These are phyloP conservation scores for Podospora australis DNA, from an alignment of 495 filamentous ascomycete genomes.

Conservation along the genomic window DNA sequence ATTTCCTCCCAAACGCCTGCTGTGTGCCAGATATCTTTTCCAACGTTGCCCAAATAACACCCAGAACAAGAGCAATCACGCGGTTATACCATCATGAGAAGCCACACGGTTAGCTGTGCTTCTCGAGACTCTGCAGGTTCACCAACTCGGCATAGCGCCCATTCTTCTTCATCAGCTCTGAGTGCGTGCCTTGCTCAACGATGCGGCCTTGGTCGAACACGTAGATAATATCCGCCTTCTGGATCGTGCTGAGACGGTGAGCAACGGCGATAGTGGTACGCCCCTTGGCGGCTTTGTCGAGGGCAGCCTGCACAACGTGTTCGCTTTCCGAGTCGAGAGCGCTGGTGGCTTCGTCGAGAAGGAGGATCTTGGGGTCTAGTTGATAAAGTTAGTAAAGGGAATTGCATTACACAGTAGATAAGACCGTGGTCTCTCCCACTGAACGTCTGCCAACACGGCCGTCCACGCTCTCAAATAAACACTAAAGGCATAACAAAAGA, in stretches of 20 bases:
- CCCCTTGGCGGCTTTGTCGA: slow-evolving; percentile 57
- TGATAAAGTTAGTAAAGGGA: too few relatives aligned
- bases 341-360: slow-evolving; percentile 79
- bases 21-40: too few relatives aligned
- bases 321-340: slow-evolving; percentile 74
- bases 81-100: too few relatives aligned
- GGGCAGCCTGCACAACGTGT: slow-evolving; percentile 63
- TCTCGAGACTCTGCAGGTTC: slow-evolving; percentile 68
- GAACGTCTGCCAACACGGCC: too few relatives aligned
- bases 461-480: too few relatives aligned
- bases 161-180: slow-evolving; percentile 42
- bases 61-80: too few relatives aligned
- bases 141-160: slow-evolving; percentile 53
- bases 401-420: too few relatives aligned
- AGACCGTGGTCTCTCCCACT: too few relatives aligned
- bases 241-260: slow-evolving; percentile 53
- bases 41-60: too few relatives aligned
- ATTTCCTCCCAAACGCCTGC: too few relatives aligned
- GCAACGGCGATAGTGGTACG: slow-evolving; percentile 76
- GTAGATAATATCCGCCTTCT: slow-evolving; percentile 55
- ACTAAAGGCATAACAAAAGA: too few relatives aligned
- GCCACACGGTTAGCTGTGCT: slow-evolving; percentile 23
- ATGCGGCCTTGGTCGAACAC: slow-evolving; percentile 52
- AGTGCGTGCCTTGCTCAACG: slow-evolving; percentile 51
- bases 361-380: slow-evolving; percentile 60